Evolutionary conservation across 345 rosid species (phyloP), one percentile per base, ranked within the genome.

Genomic region (Camelina hispida): DNA sequence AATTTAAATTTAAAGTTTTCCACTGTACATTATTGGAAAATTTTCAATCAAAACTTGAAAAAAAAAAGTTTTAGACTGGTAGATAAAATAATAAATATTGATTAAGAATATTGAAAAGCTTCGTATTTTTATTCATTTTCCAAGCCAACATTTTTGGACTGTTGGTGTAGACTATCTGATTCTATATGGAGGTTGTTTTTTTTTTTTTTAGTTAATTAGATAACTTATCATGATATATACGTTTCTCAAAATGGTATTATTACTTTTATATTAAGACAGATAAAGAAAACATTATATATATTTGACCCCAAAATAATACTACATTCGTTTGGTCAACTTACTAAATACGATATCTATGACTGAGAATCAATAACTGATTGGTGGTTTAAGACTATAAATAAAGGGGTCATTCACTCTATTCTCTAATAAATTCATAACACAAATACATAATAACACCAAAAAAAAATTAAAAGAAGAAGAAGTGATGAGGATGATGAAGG

Each of bases 341-440:
- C 20, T 16, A 20, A 47, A 47, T n/a, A 16, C 10, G 8, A 47
- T 16, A 47, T 47, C 13, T 15, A 30, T 30, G 61, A 56, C 40
- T 8, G 6, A 32, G 40, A 57, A 2, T 15, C 13, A 15, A 7
- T 8, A 56, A 56, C 8, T 32, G 3, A n/a, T n/a, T 6, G 34
- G 7, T 30, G 22, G 14, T 48, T 58, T 58, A 58, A 3, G 43
- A 59, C 37, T 71, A 71, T 48, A 71, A 71, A 48, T 48, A 50
- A 50, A 25, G 16, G 23, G 25, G 16, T 17, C 66, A 10, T 48
- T 50, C 61, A 61, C 30, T 51, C 9, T 61, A 71, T 46, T 20
- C 35, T 37, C 52, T 40, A 34, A 60, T 23, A 37, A 37, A n/a
- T 15, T 37, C 68, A 48, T 48, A 23, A 22, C 25, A 71, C 15